Conservation (phyloP, 345 rosid genomes). For the Dovyalis caffra region DNA sequence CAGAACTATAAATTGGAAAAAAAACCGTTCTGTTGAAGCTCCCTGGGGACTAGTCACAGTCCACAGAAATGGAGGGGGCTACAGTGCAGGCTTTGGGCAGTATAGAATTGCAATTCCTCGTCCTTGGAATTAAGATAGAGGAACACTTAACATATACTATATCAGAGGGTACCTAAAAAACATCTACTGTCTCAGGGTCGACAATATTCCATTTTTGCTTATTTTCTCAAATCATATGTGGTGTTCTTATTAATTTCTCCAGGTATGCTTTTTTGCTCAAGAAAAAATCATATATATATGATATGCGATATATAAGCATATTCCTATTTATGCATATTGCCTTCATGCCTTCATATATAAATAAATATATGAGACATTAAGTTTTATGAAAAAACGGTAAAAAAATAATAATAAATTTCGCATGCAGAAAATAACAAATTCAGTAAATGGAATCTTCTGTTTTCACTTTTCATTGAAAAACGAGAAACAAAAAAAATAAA, state of each 20-base stretch:
- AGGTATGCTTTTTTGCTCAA: background rate
- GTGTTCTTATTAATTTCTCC: background rate
- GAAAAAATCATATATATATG: background rate
- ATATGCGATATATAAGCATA: background rate
- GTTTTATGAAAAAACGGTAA: background rate
- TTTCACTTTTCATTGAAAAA: background rate
- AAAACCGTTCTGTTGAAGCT: background rate
- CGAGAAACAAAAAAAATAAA: fast-evolving
- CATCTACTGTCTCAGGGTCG: background rate
- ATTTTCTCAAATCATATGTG: background rate
- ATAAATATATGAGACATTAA: background rate
- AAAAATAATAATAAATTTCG: background rate
- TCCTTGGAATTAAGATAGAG: background rate
- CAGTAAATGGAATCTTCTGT: background rate
- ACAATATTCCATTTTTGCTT: background rate
- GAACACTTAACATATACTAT: background rate
- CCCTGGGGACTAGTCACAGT: background rate
- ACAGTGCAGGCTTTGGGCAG: background rate
- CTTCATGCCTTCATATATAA: background rate
- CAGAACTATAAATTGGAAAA: too few species aligned
- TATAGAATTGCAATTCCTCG: background rate
- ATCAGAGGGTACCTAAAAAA: too few species aligned
- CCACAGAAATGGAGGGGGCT: background rate
- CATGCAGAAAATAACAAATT: background rate
- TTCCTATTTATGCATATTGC: too few species aligned